Evolutionary conservation across 2,329 filamentous ascomycete genomes (phyloP).

Genomic region (Elsinoe ampelina): DNA sequence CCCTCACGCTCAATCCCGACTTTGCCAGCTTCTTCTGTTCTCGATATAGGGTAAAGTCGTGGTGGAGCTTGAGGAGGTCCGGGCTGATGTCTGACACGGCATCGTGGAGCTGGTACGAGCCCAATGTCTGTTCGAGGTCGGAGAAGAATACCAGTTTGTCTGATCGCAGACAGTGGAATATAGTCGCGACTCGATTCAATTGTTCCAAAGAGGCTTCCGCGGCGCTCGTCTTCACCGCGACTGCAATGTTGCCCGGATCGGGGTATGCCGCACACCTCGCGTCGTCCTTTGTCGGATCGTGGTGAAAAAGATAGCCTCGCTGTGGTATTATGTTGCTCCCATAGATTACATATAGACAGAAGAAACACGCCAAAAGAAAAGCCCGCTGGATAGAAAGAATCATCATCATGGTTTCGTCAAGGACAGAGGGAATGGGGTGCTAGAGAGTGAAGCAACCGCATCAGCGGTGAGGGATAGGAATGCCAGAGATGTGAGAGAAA

Average conservation of each 20-base stretch:
- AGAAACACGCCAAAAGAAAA: conserved; percentile 9
- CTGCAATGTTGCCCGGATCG: conserved; percentile 12
- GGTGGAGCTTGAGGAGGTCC: conserved; percentile 12
- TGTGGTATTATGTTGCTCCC: conserved; percentile 10
- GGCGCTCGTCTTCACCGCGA: conserved; percentile 12
- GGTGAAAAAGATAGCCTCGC: neutral
- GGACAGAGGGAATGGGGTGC: conserved; percentile 3
- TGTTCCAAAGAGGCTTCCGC: conserved; percentile 7
- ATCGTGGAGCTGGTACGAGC: conserved; percentile 43
- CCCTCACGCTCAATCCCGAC: conserved; percentile 13
- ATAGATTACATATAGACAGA: conserved; percentile 10
- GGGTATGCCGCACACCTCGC: conserved; percentile 11
- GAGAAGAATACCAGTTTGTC: conserved; percentile 45
- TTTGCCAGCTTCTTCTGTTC: conserved; percentile 17
- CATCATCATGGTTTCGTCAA: conserved; percentile 11
- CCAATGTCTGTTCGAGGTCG: conserved; percentile 46
- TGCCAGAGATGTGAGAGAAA: neutral
- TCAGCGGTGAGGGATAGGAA: neutral
- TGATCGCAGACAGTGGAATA: conserved; percentile 11
- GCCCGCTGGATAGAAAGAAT: conserved; percentile 7
- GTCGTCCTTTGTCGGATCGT: conserved; percentile 11
- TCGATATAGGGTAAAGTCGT: conserved; percentile 21
- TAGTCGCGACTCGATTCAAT: conserved; percentile 9
- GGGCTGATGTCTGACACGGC: conserved; percentile 36
- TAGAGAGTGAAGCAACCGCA: conserved; percentile 9